A percentile compares a stretch with the other conserved stretches of the same genome.
phyloP scores from a whole-genome alignment of 1,284 basidiomycete genomes.

The Ganoderma resinaceum region DNA sequence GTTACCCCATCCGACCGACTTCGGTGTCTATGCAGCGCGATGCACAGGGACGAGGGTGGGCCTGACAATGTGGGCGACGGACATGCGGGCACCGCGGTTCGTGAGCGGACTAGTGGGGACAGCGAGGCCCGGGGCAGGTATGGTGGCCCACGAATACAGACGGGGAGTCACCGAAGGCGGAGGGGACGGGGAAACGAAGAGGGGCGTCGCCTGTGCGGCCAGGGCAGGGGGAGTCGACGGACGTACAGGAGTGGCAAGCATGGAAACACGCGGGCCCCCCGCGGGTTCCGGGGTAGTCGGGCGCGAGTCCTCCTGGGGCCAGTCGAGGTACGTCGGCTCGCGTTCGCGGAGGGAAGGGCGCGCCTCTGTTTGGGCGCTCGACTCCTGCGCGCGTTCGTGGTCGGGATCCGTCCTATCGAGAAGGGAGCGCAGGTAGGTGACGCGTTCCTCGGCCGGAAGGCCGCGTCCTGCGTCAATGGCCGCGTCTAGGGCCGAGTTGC shows the following conservation, averaged over 20 bases:
- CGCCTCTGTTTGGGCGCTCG: neutral
- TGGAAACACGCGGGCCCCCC: neutral
- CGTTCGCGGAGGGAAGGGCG: conserved; percentile 22
- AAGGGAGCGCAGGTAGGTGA: conserved; percentile 22
- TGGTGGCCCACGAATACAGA: conserved; percentile 35
- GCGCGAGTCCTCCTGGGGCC: conserved; percentile 21
- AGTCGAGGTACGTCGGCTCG: conserved; percentile 22
- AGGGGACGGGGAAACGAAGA: conserved; percentile 33
- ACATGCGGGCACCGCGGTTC: conserved; percentile 39
- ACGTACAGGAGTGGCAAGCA: conserved; percentile 19
- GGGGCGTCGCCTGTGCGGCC: conserved; percentile 17
- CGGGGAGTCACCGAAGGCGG: conserved; percentile 37
- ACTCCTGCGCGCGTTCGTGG: conserved; percentile 14
- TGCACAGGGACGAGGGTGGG: conserved; percentile 26
- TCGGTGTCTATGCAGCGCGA: conserved; percentile 23
- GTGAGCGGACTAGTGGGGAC: conserved; percentile 35
- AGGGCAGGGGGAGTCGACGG: conserved; percentile 30
- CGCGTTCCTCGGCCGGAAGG: conserved; percentile 18
- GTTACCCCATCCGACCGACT: neutral
- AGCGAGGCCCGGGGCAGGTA: conserved; percentile 15
- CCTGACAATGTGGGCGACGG: conserved; percentile 38
- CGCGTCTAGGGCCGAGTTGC: conserved; percentile 19
- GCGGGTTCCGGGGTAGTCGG: conserved; percentile 20
- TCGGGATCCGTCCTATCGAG: conserved; percentile 19
- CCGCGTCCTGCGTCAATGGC: conserved; percentile 24